These are phyloP conservation scores for Eremochloa ophiuroides DNA, from an alignment of 176 grass and related monocot species.

Conservation along the genomic window DNA sequence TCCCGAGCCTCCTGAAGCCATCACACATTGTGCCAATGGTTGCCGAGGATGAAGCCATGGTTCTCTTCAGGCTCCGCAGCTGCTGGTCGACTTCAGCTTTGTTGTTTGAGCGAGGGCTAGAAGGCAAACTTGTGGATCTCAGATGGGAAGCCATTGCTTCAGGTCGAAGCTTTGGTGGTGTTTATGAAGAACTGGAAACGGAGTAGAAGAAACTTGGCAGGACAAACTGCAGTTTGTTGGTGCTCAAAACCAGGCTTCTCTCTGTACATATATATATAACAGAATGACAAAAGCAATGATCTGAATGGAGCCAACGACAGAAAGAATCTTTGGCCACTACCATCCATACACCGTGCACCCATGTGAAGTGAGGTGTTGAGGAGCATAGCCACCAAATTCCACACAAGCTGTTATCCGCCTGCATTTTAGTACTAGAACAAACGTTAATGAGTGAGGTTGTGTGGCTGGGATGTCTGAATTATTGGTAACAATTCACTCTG, in stretches of 20 bases:
- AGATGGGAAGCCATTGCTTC: slow-evolving; percentile 46
- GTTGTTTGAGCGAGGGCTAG: slow-evolving; percentile 27
- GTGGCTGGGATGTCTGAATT: slow-evolving; percentile 30
- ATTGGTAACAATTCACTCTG: slow-evolving; percentile 13
- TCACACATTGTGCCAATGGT: slow-evolving; percentile 7
- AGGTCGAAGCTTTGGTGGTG: slow-evolving; percentile 1
- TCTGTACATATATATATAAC: not conserved
- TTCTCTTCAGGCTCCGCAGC: slow-evolving; percentile 23
- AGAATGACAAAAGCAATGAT: not conserved
- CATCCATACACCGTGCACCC: not conserved
- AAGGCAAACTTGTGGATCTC: slow-evolving; percentile 47
- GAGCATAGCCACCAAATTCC: slow-evolving; percentile 4
- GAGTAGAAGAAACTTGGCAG: slow-evolving; percentile 8
- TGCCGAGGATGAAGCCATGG: slow-evolving; percentile 9
- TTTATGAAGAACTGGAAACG: not conserved
- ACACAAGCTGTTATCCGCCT: not conserved
- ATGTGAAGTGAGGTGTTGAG: not conserved
- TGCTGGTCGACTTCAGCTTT: slow-evolving; percentile 16
- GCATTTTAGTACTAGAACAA: slow-evolving; percentile 3
- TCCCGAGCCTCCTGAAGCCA: slow-evolving; percentile 27
- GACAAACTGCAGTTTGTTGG: slow-evolving; percentile 10
- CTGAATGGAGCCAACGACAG: slow-evolving; percentile 12
- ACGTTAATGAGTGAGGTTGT: not conserved
- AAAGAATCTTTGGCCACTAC: slow-evolving; percentile 24
- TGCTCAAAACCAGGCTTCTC: slow-evolving; percentile 18